Conservation (phyloP, 2,329 filamentous ascomycete genomes). For the Sporothrix pseudoabietina region DNA sequence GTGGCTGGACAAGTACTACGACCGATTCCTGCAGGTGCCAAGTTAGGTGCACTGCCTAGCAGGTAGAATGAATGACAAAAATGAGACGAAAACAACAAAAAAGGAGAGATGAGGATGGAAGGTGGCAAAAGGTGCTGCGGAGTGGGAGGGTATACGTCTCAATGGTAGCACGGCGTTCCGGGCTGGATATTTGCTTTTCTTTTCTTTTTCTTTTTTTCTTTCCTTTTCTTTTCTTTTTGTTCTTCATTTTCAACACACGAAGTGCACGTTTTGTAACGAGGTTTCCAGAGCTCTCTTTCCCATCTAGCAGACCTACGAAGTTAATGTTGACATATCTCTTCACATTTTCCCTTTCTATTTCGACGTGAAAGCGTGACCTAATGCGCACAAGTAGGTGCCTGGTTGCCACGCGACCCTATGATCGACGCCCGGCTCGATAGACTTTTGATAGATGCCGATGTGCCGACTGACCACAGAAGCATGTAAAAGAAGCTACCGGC, state of each 20-base stretch:
- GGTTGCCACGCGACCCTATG: neutral
- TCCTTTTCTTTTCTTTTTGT: neutral
- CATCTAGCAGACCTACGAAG: neutral
- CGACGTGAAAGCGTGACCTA: neutral
- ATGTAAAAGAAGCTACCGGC: neutral
- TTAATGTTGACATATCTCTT: conserved; percentile 13
- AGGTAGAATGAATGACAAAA: neutral
- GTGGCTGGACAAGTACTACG: conserved; percentile 59
- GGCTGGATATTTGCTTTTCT: neutral
- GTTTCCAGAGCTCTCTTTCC: neutral
- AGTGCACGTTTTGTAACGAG: neutral
- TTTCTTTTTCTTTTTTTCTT: neutral
- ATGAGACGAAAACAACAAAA: neutral
- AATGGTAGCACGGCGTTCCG: conserved; percentile 11
- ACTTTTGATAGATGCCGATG: neutral
- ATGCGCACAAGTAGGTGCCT: neutral
- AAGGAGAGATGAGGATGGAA: neutral
- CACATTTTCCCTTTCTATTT: neutral
- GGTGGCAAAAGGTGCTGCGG: neutral
- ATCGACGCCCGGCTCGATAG: neutral
- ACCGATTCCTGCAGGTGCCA: conserved; percentile 57
- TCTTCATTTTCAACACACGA: conserved; percentile 6
- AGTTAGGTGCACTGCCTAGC: conserved; percentile 14
- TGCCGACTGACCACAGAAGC: neutral
- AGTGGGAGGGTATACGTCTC: conserved; percentile 2